Evolutionary conservation across 2,329 filamentous ascomycete species (phyloP), one percentile per base, ranked within the genome.

Genomic region (Colletotrichum falcatum): DNA sequence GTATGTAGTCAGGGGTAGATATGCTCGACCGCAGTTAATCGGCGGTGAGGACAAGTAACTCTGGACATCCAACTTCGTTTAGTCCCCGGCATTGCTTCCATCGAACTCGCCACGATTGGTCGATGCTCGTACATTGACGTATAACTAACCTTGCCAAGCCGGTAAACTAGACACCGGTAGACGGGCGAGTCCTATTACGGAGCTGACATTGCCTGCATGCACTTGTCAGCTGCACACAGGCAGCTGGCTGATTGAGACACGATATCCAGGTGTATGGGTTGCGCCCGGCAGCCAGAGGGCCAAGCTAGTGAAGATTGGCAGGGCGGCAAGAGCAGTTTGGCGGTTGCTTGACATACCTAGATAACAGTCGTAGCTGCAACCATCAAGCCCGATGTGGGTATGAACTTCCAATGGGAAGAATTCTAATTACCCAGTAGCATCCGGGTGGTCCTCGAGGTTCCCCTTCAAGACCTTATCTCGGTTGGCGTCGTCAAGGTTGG

Each of bases 171-270:
- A 44, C n/a, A n/a, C n/a, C n/a, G n/a, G n/a, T n/a, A n/a, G 30
- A 58, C 30, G 4, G 28, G n/a, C 28, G 28, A 51, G 20, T 33
- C 23, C 61, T 11, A 62, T 37, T 39, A 20, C 23, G 44, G 53
- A 53, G n/a, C 46, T 48, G 35, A 33, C 54, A 33, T 23, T 61
- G 28, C 48, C 42, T 63, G 23, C 54, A 69, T 65, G 61, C 62
- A 65, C 18, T 44, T 46, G 61, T 39, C 33, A 69, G 30, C 37
- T 65, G 61, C 48, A 61, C 46, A 39, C 39, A 59, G 35, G 39
- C n/a, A 39, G 33, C 54, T 39, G 59, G 59, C 44, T 61, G 30
- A 12, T 18, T 44, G 42, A 18, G 14, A 44, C 30, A 44, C 58
- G 30, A 30, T 37, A 28, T n/a, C 58, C 28, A n/a, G 39, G 44